A percentile compares a stretch with the other conserved stretches of the same genome.
phyloP scores from a whole-genome alignment of 2,329 filamentous ascomycete genomes.

The Thyridium curvatum region DNA sequence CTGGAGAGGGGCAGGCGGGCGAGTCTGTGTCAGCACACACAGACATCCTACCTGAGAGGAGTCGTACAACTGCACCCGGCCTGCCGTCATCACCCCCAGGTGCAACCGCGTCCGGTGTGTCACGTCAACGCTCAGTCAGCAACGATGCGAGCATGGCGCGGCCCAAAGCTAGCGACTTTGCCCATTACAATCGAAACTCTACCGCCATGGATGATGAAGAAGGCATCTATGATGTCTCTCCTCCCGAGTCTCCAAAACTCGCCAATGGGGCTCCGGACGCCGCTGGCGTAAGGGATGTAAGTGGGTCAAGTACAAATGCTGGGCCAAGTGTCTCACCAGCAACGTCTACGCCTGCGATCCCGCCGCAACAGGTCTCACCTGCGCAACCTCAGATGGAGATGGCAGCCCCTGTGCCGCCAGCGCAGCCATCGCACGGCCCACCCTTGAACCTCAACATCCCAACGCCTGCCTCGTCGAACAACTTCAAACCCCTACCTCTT shows the following conservation, averaged over 20 bases:
- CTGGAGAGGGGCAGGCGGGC: background rate
- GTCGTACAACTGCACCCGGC: too few species aligned
- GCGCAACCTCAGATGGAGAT: too few species aligned
- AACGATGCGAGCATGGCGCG: too few species aligned
- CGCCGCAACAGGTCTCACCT: slow-evolving; percentile 3
- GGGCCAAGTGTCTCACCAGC: slow-evolving; percentile 3
- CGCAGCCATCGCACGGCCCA: slow-evolving; percentile 1
- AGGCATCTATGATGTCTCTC: slow-evolving; percentile 41
- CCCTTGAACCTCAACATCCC: background rate
- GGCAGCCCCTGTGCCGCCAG: too few species aligned
- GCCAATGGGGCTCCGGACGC: slow-evolving; percentile 8
- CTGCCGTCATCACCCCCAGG: too few species aligned
- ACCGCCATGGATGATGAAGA: slow-evolving; percentile 18
- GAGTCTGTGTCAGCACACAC: too few species aligned
- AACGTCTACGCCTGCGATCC: slow-evolving; percentile 7
- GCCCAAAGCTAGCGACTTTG: background rate
- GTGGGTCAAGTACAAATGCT: slow-evolving; percentile 4
- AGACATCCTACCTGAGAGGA: too few species aligned
- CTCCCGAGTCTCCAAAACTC: slow-evolving; percentile 32
- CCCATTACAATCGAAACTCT: slow-evolving; percentile 1
- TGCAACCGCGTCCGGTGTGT: too few species aligned
- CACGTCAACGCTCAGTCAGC: too few species aligned
- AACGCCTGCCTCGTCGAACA: background rate
- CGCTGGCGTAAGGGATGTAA: slow-evolving; percentile 7
- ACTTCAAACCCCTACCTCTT: slow-evolving; percentile 11